A percentile compares a stretch with the other conserved stretches of the same genome.
These are phyloP conservation scores for Mortierella antarctica DNA, from an alignment of 192 early-diverging fungal species.

Conservation along the genomic window DNA sequence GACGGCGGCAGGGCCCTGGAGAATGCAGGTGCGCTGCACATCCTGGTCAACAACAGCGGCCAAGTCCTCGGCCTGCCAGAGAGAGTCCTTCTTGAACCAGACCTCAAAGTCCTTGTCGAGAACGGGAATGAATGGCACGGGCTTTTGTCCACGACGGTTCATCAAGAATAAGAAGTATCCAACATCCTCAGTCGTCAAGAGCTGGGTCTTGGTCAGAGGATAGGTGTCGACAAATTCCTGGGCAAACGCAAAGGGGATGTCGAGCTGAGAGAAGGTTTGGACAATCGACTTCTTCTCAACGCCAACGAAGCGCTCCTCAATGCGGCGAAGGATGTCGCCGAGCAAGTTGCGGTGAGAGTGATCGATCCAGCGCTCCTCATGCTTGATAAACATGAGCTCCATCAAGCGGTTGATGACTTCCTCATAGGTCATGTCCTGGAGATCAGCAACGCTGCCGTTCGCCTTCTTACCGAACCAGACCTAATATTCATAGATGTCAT, in stretches of 20 bases:
- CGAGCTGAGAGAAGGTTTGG: constrained; percentile 69
- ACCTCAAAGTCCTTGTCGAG: constrained; percentile 90
- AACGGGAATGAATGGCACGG: constrained; percentile 88
- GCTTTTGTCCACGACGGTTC: constrained; percentile 84
- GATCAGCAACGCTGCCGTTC: constrained; percentile 77
- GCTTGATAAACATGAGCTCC: constrained; percentile 80
- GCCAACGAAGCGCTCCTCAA: constrained; percentile 89
- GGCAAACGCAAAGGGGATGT: constrained; percentile 73
- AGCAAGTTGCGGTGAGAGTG: constrained; percentile 73
- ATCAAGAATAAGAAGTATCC: constrained; percentile 83
- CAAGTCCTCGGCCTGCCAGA: constrained; percentile 91
- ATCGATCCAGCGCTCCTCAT: constrained; percentile 86
- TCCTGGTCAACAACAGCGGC: constrained; percentile 88
- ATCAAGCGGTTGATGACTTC: constrained; percentile 87
- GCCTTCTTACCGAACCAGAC: constrained; percentile 94
- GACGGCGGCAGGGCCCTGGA: constrained; percentile 91
- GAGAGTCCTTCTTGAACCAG: constrained; percentile 90
- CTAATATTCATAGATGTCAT: constrained; percentile 9
- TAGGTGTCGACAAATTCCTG: constrained; percentile 76
- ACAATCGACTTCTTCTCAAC: constrained; percentile 68
- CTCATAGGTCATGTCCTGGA: constrained; percentile 94
- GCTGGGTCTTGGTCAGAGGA: constrained; percentile 75
- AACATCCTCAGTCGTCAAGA: constrained; percentile 86
- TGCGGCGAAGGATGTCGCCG: constrained; percentile 83
- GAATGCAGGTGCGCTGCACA: constrained; percentile 82